Conservation (phyloP, 2,329 filamentous ascomycete species). For the Alternaria sp. region DNA sequence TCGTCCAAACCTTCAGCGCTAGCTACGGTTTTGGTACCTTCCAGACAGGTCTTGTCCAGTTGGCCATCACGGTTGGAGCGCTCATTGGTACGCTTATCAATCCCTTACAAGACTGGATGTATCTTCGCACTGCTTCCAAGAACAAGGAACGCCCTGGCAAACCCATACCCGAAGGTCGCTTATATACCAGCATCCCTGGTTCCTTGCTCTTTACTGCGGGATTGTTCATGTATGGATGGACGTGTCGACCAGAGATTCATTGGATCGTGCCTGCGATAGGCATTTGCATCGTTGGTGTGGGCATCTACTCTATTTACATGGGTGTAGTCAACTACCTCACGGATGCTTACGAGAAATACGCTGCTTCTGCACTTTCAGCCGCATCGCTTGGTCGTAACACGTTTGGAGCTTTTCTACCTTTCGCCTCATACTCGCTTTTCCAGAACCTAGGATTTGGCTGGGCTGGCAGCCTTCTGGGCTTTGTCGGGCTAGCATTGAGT, state of each 20-base stretch:
- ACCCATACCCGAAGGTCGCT: slow-evolving; percentile 52
- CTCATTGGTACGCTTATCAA: slow-evolving; percentile 52
- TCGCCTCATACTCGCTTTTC: slow-evolving; percentile 52
- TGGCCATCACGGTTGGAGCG: slow-evolving; percentile 53
- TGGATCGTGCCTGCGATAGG: slow-evolving; percentile 38
- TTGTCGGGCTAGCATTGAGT: slow-evolving; percentile 50
- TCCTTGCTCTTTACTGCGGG: slow-evolving; percentile 46
- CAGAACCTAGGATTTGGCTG: slow-evolving; percentile 51
- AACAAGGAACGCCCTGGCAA: slow-evolving; percentile 49
- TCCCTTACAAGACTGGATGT: slow-evolving; percentile 45
- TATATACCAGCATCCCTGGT: slow-evolving; percentile 53
- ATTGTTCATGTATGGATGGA: slow-evolving; percentile 33
- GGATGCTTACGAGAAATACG: slow-evolving; percentile 58
- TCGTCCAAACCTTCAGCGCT: slow-evolving; percentile 49
- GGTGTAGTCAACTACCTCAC: slow-evolving; percentile 58
- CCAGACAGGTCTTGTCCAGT: slow-evolving; percentile 49
- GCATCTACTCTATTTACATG: slow-evolving; percentile 51
- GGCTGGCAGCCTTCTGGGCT: slow-evolving; percentile 54
- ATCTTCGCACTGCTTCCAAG: slow-evolving; percentile 35
- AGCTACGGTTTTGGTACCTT: slow-evolving; percentile 47
- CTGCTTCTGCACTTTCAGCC: slow-evolving; percentile 56
- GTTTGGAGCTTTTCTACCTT: slow-evolving; percentile 56
- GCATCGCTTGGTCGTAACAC: slow-evolving; percentile 54
- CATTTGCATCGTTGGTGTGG: slow-evolving; percentile 7
- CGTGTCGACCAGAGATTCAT: slow-evolving; percentile 36